Base-by-base conservation (phyloP, 2,329 filamentous ascomycete species). In the Dothideomycetes sp. region DNA sequence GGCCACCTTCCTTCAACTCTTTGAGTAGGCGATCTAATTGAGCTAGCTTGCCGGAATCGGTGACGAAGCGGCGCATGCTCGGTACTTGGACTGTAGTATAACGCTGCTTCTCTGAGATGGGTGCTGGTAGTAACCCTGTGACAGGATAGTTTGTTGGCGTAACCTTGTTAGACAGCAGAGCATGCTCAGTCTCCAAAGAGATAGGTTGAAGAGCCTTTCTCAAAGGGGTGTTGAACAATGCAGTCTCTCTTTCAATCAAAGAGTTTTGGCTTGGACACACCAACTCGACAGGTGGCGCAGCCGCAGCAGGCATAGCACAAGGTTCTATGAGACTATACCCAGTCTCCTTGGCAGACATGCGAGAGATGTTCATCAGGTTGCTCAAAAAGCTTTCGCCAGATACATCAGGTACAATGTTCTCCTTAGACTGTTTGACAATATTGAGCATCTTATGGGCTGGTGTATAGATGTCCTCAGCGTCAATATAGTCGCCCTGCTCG, bases 31-130 rank as follows among this genome's bases (percentile, higher is more conserved):
- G 73, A 59, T 98, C 91, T 36, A 98, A 71, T 57, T 87, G 86
- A 33, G 87, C 88, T 45, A 98, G 76, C 67, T 98, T 98, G 57
- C 91, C 91, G 39, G 87, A 94, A 63, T 96, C 91, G 2, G 89
- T 96, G 45, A 98, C 91, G 57, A 98, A 98, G 51, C 88, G 86
- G 35, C 80, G 82, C 91, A 98, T 98, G 9, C 88, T 95, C 1
- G 91, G 91, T 23, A 95, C 88, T 36, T 81, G 75, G 48, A 98
- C 93, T 58, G 89, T 84, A 36, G 84, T 95, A 64, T 88, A 96
- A 17, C 84, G 78, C 49, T 80, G 76, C 68, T 86, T 89, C 56
- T 83, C 76, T 32, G 84, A 86, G 46, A 84, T 80, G 1, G 91
- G 88, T 24, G 73, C 66, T 3, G 91, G 88, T 1, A 96, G 68